Evolutionary conservation across 495 filamentous ascomycete species (phyloP).

Genomic region (Platismatia glauca): DNA sequence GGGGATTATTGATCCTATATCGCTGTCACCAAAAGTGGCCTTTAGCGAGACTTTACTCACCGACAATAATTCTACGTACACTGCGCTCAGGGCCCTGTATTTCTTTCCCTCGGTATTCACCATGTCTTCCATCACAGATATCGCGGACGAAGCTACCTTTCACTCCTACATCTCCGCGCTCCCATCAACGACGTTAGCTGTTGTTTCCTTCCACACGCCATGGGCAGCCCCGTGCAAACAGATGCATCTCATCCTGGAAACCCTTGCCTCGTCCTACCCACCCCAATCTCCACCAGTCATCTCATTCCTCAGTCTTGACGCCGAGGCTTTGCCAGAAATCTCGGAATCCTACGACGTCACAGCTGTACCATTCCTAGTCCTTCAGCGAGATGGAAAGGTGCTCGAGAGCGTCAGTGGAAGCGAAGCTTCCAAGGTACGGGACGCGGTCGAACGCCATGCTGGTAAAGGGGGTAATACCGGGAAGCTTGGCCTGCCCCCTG

Average conservation of each 20-base stretch:
- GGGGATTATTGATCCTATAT: background rate
- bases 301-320: slow-evolving; percentile 79
- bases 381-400: slow-evolving; percentile 59
- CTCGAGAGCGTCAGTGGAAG: slow-evolving; percentile 79
- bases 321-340: slow-evolving; percentile 80
- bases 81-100: background rate
- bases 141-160: slow-evolving; percentile 62
- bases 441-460: slow-evolving; percentile 73
- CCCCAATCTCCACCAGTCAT: slow-evolving; percentile 53
- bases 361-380: slow-evolving; percentile 83
- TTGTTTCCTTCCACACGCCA: slow-evolving; percentile 88
- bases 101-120: slow-evolving; percentile 1
- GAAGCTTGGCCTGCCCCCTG: slow-evolving; percentile 44
- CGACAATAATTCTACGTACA: background rate
- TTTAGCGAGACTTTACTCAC: background rate
- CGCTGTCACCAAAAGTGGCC: background rate
- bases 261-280: slow-evolving; percentile 76
- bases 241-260: slow-evolving; percentile 78
- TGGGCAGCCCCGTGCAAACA: slow-evolving; percentile 96
- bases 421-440: slow-evolving; percentile 71
- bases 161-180: slow-evolving; percentile 51
- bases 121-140: slow-evolving; percentile 69
- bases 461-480: slow-evolving; percentile 32
- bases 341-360: slow-evolving; percentile 86
- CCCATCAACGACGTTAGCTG: slow-evolving; percentile 56